Percentiles rank a stretch among this genome's conserved stretches.
phyloP scores from a whole-genome alignment of 1,139 yeast genomes.

The Trichomonascaceae sp. region DNA sequence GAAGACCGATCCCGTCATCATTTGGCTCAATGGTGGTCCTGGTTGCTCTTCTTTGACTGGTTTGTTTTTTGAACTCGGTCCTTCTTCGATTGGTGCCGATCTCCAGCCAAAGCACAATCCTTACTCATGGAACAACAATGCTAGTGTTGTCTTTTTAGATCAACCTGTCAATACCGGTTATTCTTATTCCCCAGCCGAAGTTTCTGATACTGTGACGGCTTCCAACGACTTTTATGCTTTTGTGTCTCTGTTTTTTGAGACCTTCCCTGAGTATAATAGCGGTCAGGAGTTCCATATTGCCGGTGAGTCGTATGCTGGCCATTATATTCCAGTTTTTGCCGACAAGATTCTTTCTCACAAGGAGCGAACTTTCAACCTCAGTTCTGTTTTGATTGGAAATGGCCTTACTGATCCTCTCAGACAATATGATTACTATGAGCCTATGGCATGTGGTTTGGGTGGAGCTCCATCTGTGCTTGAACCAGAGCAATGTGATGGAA shows the following conservation, averaged over 20 bases:
- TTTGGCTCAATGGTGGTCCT: slow-evolving; percentile 77
- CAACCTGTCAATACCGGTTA: slow-evolving; percentile 76
- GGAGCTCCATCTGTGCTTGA: slow-evolving; percentile 75
- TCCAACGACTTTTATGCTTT: slow-evolving; percentile 92
- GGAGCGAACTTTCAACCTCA: slow-evolving; percentile 65
- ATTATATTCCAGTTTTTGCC: slow-evolving; percentile 92
- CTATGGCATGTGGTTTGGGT: slow-evolving; percentile 97
- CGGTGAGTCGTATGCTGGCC: slow-evolving; percentile 99
- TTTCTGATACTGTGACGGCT: slow-evolving; percentile 54
- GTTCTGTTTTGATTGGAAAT: slow-evolving; percentile 89
- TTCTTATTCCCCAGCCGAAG: slow-evolving; percentile 42
- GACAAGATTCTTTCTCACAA: slow-evolving; percentile 70
- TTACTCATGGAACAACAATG: slow-evolving; percentile 63
- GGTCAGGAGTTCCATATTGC: slow-evolving; percentile 80
- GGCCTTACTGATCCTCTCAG: slow-evolving; percentile 92
- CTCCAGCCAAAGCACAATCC: slow-evolving; percentile 52
- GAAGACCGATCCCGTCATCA: slow-evolving; percentile 51
- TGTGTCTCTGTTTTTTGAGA: slow-evolving; percentile 80
- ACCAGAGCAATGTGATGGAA: slow-evolving; percentile 70
- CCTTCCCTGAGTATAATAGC: slow-evolving; percentile 75
- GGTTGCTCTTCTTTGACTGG: slow-evolving; percentile 51
- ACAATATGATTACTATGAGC: slow-evolving; percentile 85
- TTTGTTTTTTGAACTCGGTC: slow-evolving; percentile 22
- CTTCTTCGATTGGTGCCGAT: slow-evolving; percentile 31
- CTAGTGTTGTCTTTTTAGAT: slow-evolving; percentile 62